Evolutionary conservation across 2,329 filamentous ascomycete species (phyloP), one percentile per base, ranked within the genome.

Genomic region (Gyromitra esculenta): DNA sequence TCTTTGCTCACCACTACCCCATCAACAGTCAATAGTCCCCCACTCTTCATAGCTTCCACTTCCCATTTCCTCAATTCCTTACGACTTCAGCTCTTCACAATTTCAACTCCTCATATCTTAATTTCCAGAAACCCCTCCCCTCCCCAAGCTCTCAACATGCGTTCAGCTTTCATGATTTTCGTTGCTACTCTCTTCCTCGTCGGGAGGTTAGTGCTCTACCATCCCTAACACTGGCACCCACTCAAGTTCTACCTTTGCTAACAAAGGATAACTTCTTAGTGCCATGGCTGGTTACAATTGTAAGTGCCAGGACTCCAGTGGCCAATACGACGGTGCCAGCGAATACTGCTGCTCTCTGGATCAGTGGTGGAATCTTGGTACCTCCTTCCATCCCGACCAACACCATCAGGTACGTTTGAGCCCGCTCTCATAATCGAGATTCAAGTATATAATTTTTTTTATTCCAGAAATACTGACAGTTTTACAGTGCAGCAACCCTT

Each of bases 241-340:
- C 7, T 37, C 31, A 57, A 15, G 1, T n/a, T 37, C n/a, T n/a
- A n/a, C 31, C 15, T 57, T 57, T 57, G 54, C 31, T 57, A 37
- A 57, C 6, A 8, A 15, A 37, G 13, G 54, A 37, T 13, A n/a
- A 57, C 11, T 2, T 37, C 4, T 6, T 45, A 69, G 66, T 7
- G 41, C 54, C 66, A 56, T 69, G 21, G 66, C 66, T 9, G 66
- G 66, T 15, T 59, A 48, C 52, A 69, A 69, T 31, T 69, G 66
- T 21, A 69, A 69, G 8, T 69, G 66, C 15, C 66, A 69, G n/a
- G 66, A 69, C 18, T 15, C 13, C 41, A 43, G 37, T 39, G 66
- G 66, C 7, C 66, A 69, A 43, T 69, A 59, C 41, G 41, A 69
- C 25, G 7, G 56, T 11, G 66, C 66, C 41, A 69, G 52, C 0